Percentiles rank a stretch among this genome's conserved stretches.
Evolutionary conservation across 2,329 filamentous ascomycete genomes (phyloP).

Genomic region (Exophiala calicioides): DNA sequence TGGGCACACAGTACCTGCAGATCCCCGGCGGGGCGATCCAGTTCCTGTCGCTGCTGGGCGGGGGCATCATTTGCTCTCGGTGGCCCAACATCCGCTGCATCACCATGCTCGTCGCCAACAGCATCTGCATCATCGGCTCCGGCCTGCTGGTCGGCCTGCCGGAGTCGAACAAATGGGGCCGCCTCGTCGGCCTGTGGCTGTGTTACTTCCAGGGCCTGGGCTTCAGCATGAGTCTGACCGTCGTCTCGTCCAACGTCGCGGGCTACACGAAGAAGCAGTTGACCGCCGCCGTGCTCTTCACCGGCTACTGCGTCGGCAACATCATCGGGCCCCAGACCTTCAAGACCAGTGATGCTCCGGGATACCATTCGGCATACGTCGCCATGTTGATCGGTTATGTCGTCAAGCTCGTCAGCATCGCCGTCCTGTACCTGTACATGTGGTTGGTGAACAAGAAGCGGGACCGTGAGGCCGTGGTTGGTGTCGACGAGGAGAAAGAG

Average conservation of each 20-base stretch:
- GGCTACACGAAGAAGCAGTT: constrained; percentile 59
- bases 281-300: constrained; percentile 55
- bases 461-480: constrained; percentile 47
- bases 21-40: constrained; percentile 62
- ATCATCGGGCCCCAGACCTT: constrained; percentile 59
- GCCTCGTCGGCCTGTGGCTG: constrained; percentile 59
- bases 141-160: constrained; percentile 56
- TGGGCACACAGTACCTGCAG: constrained; percentile 59
- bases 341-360: constrained; percentile 50
- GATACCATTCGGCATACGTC: constrained; percentile 53
- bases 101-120: constrained; percentile 59
- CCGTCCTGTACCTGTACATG: constrained; percentile 59
- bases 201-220: constrained; percentile 57
- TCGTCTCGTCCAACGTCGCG: constrained; percentile 55
- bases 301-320: constrained; percentile 57
- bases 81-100: constrained; percentile 53
- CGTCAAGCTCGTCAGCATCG: constrained; percentile 53
- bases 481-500: constrained; percentile 49
- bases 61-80: constrained; percentile 55
- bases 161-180: constrained; percentile 56
- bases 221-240: constrained; percentile 56
- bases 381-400: constrained; percentile 59
- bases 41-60: constrained; percentile 54
- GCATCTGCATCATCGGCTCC: constrained; percentile 56
- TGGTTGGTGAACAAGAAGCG: constrained; percentile 55